Evolutionary conservation across 2,329 filamentous ascomycete species (phyloP).

Genomic region (Tricladium varicosporioides): DNA sequence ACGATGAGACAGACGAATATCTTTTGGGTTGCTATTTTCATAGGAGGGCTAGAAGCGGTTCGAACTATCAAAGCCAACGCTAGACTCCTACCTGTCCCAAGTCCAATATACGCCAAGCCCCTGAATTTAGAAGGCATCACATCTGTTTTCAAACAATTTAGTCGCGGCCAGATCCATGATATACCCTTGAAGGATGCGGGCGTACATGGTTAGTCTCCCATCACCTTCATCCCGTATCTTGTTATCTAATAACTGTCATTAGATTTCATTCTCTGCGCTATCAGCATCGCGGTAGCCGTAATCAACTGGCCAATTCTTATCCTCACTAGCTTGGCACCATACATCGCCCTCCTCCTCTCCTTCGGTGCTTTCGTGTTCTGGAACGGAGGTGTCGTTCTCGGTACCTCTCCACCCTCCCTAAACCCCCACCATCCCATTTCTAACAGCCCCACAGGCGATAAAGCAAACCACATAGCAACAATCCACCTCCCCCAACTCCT

Average conservation of each 20-base stretch:
- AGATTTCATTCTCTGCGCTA: constrained; percentile 55
- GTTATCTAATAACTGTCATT: constrained; percentile 22
- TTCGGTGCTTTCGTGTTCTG: constrained; percentile 77
- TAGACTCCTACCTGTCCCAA: constrained; percentile 13
- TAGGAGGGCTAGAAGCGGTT: constrained; percentile 60
- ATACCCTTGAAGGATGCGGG: constrained; percentile 45
- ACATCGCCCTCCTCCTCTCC: constrained; percentile 58
- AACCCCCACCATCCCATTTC: neutral
- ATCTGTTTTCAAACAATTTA: constrained; percentile 30
- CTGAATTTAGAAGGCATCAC: constrained; percentile 1
- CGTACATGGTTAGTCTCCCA: constrained; percentile 46
- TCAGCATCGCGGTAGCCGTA: constrained; percentile 64
- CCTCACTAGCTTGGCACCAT: constrained; percentile 52
- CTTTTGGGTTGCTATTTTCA: constrained; percentile 85
- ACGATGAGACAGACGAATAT: constrained; percentile 92
- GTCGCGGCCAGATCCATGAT: constrained; percentile 55
- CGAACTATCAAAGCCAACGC: constrained; percentile 47
- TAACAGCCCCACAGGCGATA: constrained; percentile 64
- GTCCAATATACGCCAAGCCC: no score
- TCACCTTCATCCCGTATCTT: neutral
- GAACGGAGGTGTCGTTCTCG: constrained; percentile 91
- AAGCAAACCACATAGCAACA: constrained; percentile 88
- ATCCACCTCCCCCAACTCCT: constrained; percentile 90
- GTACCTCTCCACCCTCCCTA: constrained; percentile 47
- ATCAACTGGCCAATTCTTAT: constrained; percentile 47